Evolutionary conservation across 345 rosid species (phyloP).

Genomic region (Corchorus capsularis): DNA sequence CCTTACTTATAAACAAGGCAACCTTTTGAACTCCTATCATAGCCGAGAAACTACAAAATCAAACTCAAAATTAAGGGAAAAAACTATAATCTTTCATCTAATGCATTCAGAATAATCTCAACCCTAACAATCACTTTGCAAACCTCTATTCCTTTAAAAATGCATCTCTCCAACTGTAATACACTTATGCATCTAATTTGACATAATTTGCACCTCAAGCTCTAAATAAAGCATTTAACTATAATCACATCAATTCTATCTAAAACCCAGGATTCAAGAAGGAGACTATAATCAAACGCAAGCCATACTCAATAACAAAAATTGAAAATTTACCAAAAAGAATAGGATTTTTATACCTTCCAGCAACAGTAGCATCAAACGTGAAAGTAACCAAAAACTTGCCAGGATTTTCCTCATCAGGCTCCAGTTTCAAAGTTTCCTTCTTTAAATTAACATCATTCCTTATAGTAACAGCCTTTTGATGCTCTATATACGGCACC

Average conservation of each 20-base stretch:
- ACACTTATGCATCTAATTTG: not conserved
- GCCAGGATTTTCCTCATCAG: conserved; percentile 64
- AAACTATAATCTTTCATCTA: not conserved
- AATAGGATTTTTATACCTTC: conserved; percentile 47
- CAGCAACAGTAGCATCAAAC: conserved; percentile 84
- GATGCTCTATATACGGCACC: conserved; percentile 70
- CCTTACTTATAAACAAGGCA: not conserved
- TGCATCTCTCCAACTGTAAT: not conserved
- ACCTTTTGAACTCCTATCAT: not conserved
- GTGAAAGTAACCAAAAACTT: conserved; percentile 72
- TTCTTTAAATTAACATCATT: conserved; percentile 84
- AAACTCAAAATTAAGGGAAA: not conserved
- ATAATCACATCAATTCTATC: conserved; percentile 3
- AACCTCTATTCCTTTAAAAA: not conserved
- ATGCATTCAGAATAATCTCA: not conserved
- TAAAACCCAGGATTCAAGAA: not conserved
- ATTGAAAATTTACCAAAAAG: not conserved
- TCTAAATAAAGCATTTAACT: not conserved
- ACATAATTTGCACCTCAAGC: not conserved
- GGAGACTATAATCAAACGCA: not conserved
- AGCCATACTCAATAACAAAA: not conserved
- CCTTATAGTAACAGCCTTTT: conserved; percentile 75
- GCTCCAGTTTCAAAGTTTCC: conserved; percentile 65
- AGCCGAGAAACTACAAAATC: not conserved
- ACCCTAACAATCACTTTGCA: not conserved